Percentiles rank a stretch among this genome's conserved stretches.
Conservation (phyloP, 805 yeast genomes). For the Candida pini region DNA sequence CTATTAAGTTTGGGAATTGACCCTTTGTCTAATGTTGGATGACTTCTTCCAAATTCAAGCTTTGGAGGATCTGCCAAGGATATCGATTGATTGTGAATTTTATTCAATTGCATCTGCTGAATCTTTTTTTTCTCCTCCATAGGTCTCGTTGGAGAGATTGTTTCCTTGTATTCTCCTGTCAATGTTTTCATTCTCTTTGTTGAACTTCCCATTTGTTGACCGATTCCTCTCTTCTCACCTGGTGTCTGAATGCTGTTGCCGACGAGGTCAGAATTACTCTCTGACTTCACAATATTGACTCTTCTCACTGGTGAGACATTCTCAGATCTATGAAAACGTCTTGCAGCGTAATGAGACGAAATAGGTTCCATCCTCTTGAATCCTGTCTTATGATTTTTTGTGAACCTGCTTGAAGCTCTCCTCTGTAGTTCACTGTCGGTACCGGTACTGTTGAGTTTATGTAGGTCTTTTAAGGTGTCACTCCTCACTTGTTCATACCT, state of each 20-base stretch:
- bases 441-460: slow-evolving; percentile 19
- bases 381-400: slow-evolving; percentile 40
- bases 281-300: not conserved
- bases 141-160: slow-evolving; percentile 26
- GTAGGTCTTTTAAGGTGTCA: slow-evolving; percentile 20
- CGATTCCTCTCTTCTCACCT: slow-evolving; percentile 22
- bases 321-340: slow-evolving; percentile 11
- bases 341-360: slow-evolving; percentile 41
- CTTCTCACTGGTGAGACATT: not conserved
- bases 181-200: slow-evolving; percentile 23
- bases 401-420: slow-evolving; percentile 33
- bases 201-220: slow-evolving; percentile 23
- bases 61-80: not conserved
- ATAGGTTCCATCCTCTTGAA: slow-evolving; percentile 47
- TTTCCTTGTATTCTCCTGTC: slow-evolving; percentile 23
- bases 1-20: not conserved
- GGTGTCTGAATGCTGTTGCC: slow-evolving; percentile 8
- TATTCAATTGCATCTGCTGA: slow-evolving; percentile 17
- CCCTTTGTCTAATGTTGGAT: slow-evolving; percentile 7
- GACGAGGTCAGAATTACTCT: slow-evolving; percentile 2
- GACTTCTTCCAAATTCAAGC: slow-evolving; percentile 2
- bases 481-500: slow-evolving; percentile 35
- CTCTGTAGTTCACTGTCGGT: slow-evolving; percentile 19
- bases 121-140: slow-evolving; percentile 18
- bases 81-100: slow-evolving; percentile 2